Conservation (phyloP, 306 rosid species). For the Lupinus albus region DNA sequence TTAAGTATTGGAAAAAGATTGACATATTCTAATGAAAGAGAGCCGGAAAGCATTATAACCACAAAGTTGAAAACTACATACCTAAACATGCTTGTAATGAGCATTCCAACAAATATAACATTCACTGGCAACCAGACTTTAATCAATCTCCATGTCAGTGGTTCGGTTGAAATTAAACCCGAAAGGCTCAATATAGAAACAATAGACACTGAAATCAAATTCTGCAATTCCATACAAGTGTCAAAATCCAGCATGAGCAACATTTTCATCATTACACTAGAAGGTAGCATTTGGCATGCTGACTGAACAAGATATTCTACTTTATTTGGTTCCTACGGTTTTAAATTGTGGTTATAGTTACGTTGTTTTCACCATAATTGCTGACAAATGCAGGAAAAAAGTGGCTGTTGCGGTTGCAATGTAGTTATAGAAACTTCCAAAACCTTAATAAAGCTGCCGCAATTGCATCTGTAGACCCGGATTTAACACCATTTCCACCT, state of each 20-base stretch:
- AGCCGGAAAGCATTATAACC: slow-evolving; percentile 8
- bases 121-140: slow-evolving; percentile 97
- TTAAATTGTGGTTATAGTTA: no score
- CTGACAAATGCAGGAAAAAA: no score
- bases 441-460: no score
- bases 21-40: not conserved
- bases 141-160: slow-evolving; percentile 84
- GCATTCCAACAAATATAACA: slow-evolving; percentile 93
- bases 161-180: slow-evolving; percentile 88
- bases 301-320: no score
- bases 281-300: no score
- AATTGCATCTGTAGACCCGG: no score
- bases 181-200: slow-evolving; percentile 69
- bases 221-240: slow-evolving; percentile 65
- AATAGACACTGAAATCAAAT: slow-evolving; percentile 75
- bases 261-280: slow-evolving; percentile 19
- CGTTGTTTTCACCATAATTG: no score
- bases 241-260: slow-evolving; percentile 35
- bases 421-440: no score
- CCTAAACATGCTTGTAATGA: slow-evolving; percentile 98
- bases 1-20: not conserved
- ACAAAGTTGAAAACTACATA: slow-evolving; percentile 46
- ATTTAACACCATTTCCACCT: no score
- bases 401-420: no score
- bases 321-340: no score